Base-by-base conservation (phyloP, 768 basidiomycete genomes). In the Russula vinacea region DNA sequence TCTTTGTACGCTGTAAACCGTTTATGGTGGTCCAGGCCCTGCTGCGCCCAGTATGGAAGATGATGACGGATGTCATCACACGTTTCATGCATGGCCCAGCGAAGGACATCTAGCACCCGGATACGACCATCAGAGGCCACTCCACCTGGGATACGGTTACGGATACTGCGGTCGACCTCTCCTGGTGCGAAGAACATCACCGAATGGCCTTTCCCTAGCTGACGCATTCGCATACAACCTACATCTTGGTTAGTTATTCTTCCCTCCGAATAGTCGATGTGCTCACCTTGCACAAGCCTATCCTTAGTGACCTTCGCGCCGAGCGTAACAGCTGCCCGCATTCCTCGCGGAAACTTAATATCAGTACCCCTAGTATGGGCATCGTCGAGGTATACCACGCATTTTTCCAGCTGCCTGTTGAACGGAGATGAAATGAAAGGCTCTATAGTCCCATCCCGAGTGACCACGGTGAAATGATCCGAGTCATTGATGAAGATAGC, bases 301-400 rank as follows among this genome's bases (percentile, higher is more conserved):
- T 84, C 83, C 62, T 84, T 84, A 0, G 78, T 81, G 9, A 84
- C 71, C 49, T 78, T 81, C 6, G 78, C 78, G 0, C 83, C 83
- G 2, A 84, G 67, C 3, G 81, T 82, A 8, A 83, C 80, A 6
- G 76, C 79, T 9, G 81, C 80, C 9, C 78, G 74, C 40, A 72
- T 77, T 19, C 73, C 62, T 1, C 22, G 60, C 0, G 84, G 83
- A 37, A 84, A 72, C 49, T 78, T 83, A 16, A 84, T 71, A 60
- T 84, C 83, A 0, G 83, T 84, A 6, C 83, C 83, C 66, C 83
- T 62, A 24, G 77, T 79, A 61, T 83, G 83, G 0, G 80, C 79
- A 55, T 84, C 83, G 54, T 84, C 83, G 0, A 84, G 77, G 65
- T 84, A 84, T 2, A 83, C 68, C 5, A 80, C 63, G 39, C 80